Evolutionary conservation across 2,329 filamentous ascomycete species (phyloP).

Genomic region (Xylariaceae sp.): DNA sequence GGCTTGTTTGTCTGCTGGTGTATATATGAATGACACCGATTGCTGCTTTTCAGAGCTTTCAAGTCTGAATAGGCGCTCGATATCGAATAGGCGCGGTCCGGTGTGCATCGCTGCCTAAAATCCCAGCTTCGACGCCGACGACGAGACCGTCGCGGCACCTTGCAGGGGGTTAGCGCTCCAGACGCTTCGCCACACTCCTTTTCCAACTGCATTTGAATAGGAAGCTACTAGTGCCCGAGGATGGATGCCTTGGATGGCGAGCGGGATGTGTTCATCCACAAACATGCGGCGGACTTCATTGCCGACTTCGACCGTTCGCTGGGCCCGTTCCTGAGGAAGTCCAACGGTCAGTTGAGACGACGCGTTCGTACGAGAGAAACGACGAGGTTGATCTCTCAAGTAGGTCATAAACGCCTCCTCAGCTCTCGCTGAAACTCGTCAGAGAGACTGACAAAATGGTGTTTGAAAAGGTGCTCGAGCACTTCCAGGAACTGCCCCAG

Average conservation of each 20-base stretch:
- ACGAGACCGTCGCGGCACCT: background rate
- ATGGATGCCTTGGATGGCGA: constrained; percentile 60
- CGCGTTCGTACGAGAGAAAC: constrained; percentile 48
- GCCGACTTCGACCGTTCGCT: constrained; percentile 52
- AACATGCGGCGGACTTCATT: constrained; percentile 53
- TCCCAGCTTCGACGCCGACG: background rate
- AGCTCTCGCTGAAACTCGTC: background rate
- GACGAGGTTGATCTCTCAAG: constrained; percentile 42
- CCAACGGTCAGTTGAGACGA: constrained; percentile 43
- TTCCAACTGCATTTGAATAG: background rate
- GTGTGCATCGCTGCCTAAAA: constrained; percentile 11
- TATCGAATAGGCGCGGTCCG: background rate
- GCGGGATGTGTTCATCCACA: constrained; percentile 56
- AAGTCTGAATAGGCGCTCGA: too few relatives aligned
- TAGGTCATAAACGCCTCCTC: constrained; percentile 23
- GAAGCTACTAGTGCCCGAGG: background rate
- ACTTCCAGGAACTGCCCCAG: constrained; percentile 93
- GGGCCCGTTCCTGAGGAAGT: constrained; percentile 47
- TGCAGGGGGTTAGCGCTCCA: constrained; percentile 3
- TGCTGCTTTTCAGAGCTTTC: too few relatives aligned
- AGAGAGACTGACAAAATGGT: constrained; percentile 11
- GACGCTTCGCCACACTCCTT: background rate
- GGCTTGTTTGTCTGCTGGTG: too few relatives aligned
- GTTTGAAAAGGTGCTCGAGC: constrained; percentile 58
- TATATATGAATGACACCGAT: too few relatives aligned